Conservation (phyloP, 2,329 filamentous ascomycete genomes). For the Capronia epimyces region DNA sequence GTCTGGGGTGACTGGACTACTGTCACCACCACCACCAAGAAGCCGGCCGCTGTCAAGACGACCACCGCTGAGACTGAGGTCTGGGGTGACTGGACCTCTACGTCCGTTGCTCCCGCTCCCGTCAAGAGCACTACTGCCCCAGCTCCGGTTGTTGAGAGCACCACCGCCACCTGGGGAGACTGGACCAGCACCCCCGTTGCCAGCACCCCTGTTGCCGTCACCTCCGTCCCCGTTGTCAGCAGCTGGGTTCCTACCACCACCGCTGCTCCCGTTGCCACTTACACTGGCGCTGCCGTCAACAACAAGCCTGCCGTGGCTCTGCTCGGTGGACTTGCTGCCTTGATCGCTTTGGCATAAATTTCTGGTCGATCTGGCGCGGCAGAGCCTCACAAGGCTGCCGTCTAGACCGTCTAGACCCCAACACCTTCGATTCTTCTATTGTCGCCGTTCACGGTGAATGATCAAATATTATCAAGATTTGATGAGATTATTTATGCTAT, state of each 20-base stretch:
- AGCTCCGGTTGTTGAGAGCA: neutral
- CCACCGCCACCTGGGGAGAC: conserved; percentile 1
- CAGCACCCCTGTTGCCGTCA: conserved; percentile 4
- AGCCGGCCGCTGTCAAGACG: neutral
- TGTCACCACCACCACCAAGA: conserved; percentile 3
- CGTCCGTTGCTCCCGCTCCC: neutral
- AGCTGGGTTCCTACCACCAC: conserved; percentile 12
- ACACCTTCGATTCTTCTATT: conserved; percentile 8
- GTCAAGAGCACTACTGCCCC: conserved; percentile 1
- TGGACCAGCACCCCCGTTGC: too few species aligned
- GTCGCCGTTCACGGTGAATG: neutral
- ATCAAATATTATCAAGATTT: neutral
- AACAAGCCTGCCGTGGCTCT: conserved; percentile 27
- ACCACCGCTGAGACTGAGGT: neutral
- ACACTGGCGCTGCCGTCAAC: conserved; percentile 24
- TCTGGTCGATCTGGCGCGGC: neutral
- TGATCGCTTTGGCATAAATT: conserved; percentile 24
- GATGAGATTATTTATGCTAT: neutral
- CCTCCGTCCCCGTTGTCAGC: conserved; percentile 7
- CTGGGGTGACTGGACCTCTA: conserved; percentile 9
- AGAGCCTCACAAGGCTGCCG: neutral
- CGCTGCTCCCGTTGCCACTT: conserved; percentile 15
- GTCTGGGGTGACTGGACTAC: conserved; percentile 22
- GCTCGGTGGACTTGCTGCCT: conserved; percentile 20
- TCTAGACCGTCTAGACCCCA: neutral